Conservation (phyloP, 192 early-diverging fungal species). For the Globomyces pollinis-pini region DNA sequence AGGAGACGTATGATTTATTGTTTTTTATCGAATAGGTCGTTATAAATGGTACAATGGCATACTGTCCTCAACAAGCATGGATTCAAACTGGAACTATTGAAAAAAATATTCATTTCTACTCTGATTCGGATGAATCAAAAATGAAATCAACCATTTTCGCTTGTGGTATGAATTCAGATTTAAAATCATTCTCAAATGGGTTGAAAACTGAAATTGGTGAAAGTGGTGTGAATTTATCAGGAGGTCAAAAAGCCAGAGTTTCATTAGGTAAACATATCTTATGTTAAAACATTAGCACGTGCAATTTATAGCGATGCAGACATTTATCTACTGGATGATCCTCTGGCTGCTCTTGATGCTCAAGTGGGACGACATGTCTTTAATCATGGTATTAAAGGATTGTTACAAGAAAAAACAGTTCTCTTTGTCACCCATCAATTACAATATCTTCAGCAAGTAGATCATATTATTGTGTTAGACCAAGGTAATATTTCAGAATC, state of each 20-base stretch:
- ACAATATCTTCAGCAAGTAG: slow-evolving; percentile 46
- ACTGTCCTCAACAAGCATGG: slow-evolving; percentile 29
- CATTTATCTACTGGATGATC: slow-evolving; percentile 59
- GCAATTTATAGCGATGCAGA: slow-evolving; percentile 38
- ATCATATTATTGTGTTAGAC: slow-evolving; percentile 53
- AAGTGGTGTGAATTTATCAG: slow-evolving; percentile 38
- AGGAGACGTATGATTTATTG: background rate
- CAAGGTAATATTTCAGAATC: slow-evolving; percentile 50
- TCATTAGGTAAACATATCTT: slow-evolving; percentile 50
- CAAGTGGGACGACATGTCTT: slow-evolving; percentile 16
- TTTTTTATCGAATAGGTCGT: slow-evolving; percentile 30
- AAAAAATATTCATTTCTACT: slow-evolving; percentile 33
- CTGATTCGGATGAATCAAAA: slow-evolving; percentile 5
- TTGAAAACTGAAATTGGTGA: slow-evolving; percentile 73
- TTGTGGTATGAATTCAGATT: slow-evolving; percentile 10
- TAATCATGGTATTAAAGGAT: slow-evolving; percentile 32
- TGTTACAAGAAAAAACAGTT: slow-evolving; percentile 32
- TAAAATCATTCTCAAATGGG: slow-evolving; percentile 36
- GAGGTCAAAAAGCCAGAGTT: slow-evolving; percentile 13
- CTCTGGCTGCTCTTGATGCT: slow-evolving; percentile 46
- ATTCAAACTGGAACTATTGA: slow-evolving; percentile 25
- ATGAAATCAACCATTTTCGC: slow-evolving; percentile 9
- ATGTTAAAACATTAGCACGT: background rate
- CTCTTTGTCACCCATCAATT: slow-evolving; percentile 19
- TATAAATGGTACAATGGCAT: slow-evolving; percentile 32